Evolutionary conservation across 1,284 basidiomycete species (phyloP).

Genomic region (Pterula multifida): DNA sequence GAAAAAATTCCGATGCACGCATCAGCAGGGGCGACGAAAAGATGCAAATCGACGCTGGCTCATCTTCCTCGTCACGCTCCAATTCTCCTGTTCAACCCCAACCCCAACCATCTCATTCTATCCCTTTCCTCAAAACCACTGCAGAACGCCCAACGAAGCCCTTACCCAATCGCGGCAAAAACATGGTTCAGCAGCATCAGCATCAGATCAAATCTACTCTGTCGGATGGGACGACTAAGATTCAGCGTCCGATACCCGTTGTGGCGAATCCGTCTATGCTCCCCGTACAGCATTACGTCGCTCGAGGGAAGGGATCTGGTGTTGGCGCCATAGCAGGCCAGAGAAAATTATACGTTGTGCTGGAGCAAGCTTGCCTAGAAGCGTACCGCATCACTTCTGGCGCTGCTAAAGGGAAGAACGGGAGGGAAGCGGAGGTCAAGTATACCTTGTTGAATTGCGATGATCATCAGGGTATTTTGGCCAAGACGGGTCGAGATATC

Average conservation of each 20-base stretch:
- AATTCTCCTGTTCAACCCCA: background rate
- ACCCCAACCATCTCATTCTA: background rate
- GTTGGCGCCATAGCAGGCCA: slow-evolving; percentile 32
- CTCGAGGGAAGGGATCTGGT: slow-evolving; percentile 39
- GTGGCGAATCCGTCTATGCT: slow-evolving; percentile 67
- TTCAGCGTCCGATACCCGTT: slow-evolving; percentile 25
- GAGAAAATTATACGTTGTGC: slow-evolving; percentile 77
- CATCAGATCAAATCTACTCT: background rate
- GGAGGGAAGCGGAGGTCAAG: slow-evolving; percentile 72
- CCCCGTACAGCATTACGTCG: slow-evolving; percentile 69
- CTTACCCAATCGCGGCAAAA: background rate
- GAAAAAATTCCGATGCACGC: slow-evolving; percentile 3
- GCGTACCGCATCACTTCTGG: slow-evolving; percentile 74
- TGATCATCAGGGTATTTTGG: slow-evolving; percentile 96
- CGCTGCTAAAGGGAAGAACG: slow-evolving; percentile 35
- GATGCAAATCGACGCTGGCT: slow-evolving; percentile 1
- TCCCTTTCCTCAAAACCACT: background rate
- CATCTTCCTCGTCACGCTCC: background rate
- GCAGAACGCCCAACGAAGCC: background rate
- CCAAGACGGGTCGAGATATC: slow-evolving; percentile 96
- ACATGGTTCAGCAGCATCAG: background rate
- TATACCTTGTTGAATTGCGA: slow-evolving; percentile 98
- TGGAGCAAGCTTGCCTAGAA: slow-evolving; percentile 92
- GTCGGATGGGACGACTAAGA: background rate
- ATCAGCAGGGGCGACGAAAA: slow-evolving; percentile 1